Base-by-base conservation (phyloP, 129 eudicot species). In the Pseudognaphalium luteoalbum region DNA sequence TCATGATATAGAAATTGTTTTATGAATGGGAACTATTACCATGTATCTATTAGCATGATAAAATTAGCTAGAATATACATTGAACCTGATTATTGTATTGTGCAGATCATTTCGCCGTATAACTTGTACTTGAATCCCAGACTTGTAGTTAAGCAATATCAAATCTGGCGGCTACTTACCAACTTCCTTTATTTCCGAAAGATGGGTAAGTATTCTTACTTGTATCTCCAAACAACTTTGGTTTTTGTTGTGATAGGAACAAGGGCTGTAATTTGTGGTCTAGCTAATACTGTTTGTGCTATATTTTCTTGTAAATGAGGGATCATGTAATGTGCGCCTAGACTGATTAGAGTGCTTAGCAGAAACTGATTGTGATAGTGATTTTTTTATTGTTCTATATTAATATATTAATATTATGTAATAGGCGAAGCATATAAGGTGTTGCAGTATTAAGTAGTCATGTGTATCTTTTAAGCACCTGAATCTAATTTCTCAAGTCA, bases 31-130 rank as follows among this genome's bases (percentile, higher is more conserved):
- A 39, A 10, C 54, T 58, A 50, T n/a, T 69, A 29, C 50, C n/a
- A 47, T 47, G 54, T 25, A 25, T 25, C 1, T 1, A 25, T 25
- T 25, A 25, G 29, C 41, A 58, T 32, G 4, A 32, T 32, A 69
- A 69, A 7, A 3, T 71, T 32, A 44, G 77, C 15, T 4, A 64
- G 54, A 12, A 14, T 47, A 12, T n/a, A 47, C 5, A 22, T 73
- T 67, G 63, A 74, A 80, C 65, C 15, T 72, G 34, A 21, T 42
- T 71, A 12, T 58, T 25, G 35, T 74, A 61, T 41, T 81, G 47
- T 87, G 92, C 99, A 94, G 99, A 94, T 94, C 65, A 94, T 94
- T 76, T 89, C 99, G 33, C 97, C 97, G 4, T 89, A 91, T 59
- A 90, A 88, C 81, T 75, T 94, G 76, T 94, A 94, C 85, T 71